Base-by-base conservation (phyloP, 2,329 filamentous ascomycete species). In the Metarhizium robertsii region DNA sequence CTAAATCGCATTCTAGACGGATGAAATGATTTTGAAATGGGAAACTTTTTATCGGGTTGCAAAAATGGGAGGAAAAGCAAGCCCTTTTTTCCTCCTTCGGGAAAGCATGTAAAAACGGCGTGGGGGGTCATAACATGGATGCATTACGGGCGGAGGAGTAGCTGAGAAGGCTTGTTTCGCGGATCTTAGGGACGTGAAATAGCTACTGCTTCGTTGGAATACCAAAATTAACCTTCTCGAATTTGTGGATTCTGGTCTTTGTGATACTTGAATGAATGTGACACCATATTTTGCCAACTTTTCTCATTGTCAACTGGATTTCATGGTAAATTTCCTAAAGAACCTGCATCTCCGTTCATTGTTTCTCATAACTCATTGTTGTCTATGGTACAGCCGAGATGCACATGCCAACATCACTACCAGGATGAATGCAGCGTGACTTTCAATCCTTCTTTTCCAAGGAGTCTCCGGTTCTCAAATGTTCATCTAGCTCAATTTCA, bases 1-100 rank as follows among this genome's bases (percentile, higher is more conserved):
- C 76, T 84, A 83, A 83, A 73, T 60, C 52, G 43, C 34, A 10
- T 16, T 1, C n/a, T n/a, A 52, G 20, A 46, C 4, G 52, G 36
- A 29, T 11, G 43, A 16, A 10, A 43, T 43, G 25, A n/a, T 53
- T 20, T 52, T 10, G 20, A n/a, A 54, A 40, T 36, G 13, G 30
- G 42, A 47, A 52, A 38, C 36, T 48, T 58, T 60, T 54, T 62
- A 57, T 60, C 55, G 60, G 25, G 45, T 6, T 49, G 18, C 18
- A 2, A 32, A 25, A 53, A 45, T 34, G 25, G 29, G 46, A 11
- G 32, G 8, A 34, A 8, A 11, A 11, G 10, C 32, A 11, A 11
- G 10, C 32, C 32, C 0, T 34, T 3, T 14, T 16, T 30, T 30
- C 36, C 16, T 25, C n/a, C 47, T 47, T 25, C 20, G 20, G 53